These are phyloP conservation scores for Drechmeria coniospora DNA, from an alignment of 2,329 filamentous ascomycete genomes.

Conservation along the genomic window DNA sequence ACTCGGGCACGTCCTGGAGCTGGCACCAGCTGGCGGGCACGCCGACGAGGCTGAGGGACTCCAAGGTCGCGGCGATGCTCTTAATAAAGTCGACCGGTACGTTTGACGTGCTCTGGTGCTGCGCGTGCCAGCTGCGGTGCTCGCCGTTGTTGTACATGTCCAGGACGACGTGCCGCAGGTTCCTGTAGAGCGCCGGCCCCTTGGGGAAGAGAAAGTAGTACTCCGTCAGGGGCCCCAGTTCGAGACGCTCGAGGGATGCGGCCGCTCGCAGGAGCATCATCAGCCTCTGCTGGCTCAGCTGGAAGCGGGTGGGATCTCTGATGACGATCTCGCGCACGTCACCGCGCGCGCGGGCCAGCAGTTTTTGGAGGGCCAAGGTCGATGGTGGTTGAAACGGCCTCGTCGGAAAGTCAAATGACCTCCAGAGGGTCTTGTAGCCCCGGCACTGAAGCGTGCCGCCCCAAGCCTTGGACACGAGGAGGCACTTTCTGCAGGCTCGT, in stretches of 20 bases:
- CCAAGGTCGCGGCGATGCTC: slow-evolving; percentile 6
- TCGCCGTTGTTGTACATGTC: slow-evolving; percentile 4
- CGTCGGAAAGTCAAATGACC: slow-evolving; percentile 12
- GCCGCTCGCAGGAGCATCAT: slow-evolving; percentile 12
- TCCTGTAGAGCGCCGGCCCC: slow-evolving; percentile 3
- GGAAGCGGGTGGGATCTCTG: slow-evolving; percentile 10
- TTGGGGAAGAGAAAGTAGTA: slow-evolving; percentile 2
- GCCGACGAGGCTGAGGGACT: slow-evolving; percentile 9
- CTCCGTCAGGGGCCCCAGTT: slow-evolving; percentile 7
- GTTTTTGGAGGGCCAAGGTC: slow-evolving; percentile 10
- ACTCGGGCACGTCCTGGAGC: slow-evolving; percentile 4
- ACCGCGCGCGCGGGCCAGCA: slow-evolving; percentile 17
- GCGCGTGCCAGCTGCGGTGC: slow-evolving; percentile 3
- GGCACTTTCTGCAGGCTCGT: slow-evolving; percentile 11
- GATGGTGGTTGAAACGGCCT: not conserved
- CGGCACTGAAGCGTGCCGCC: slow-evolving; percentile 12
- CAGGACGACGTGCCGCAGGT: slow-evolving; percentile 3
- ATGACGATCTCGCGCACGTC: slow-evolving; percentile 13
- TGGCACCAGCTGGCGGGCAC: slow-evolving; percentile 8
- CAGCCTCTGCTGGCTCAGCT: slow-evolving; percentile 15
- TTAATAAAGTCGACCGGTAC: slow-evolving; percentile 6
- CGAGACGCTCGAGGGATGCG: slow-evolving; percentile 12
- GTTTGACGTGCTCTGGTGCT: slow-evolving; percentile 1
- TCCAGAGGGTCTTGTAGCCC: slow-evolving; percentile 16
- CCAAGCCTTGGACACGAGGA: slow-evolving; percentile 19